A percentile compares a stretch with the other conserved stretches of the same genome.
phyloP scores from a whole-genome alignment of 768 basidiomycete genomes.

The Podaxis mareebaensis region DNA sequence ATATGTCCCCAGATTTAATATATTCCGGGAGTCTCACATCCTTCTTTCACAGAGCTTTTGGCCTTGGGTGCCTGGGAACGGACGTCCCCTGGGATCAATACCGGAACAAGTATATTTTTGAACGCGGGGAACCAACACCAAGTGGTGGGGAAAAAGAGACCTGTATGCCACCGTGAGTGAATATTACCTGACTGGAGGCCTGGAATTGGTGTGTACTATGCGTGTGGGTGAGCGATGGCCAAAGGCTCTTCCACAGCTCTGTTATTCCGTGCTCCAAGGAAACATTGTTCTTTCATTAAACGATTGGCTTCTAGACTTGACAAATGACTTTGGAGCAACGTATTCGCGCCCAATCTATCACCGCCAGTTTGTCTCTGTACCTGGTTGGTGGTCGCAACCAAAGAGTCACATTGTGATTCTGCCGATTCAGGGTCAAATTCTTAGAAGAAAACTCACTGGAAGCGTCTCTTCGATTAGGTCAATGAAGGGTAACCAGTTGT shows the following conservation, averaged over 20 bases:
- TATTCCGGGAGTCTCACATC: slow-evolving; percentile 1
- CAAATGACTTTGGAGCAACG: neutral
- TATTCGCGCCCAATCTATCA: neutral
- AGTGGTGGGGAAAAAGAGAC: neutral
- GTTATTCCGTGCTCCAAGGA: slow-evolving; percentile 23
- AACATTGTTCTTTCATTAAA: slow-evolving; percentile 20
- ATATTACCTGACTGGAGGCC: neutral
- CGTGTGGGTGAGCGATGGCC: neutral
- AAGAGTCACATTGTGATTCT: neutral
- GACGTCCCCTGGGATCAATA: slow-evolving; percentile 1
- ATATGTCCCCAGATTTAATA: slow-evolving; percentile 7
- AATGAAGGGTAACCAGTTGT: neutral
- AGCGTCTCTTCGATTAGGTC: neutral
- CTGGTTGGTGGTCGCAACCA: neutral
- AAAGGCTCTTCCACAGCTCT: slow-evolving; percentile 7
- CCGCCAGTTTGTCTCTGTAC: neutral
- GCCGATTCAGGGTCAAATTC: neutral
- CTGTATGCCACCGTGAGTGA: neutral
- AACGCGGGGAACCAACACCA: neutral
- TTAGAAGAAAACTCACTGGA: neutral
- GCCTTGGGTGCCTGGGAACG: slow-evolving; percentile 2
- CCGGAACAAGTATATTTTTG: slow-evolving; percentile 11
- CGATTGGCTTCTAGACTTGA: neutral
- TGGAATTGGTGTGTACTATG: neutral
- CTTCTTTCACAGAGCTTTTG: neutral